Percentiles rank a stretch among this genome's conserved stretches.
Conservation (phyloP, 202 grass and related monocot species). For the Panicum virgatum region DNA sequence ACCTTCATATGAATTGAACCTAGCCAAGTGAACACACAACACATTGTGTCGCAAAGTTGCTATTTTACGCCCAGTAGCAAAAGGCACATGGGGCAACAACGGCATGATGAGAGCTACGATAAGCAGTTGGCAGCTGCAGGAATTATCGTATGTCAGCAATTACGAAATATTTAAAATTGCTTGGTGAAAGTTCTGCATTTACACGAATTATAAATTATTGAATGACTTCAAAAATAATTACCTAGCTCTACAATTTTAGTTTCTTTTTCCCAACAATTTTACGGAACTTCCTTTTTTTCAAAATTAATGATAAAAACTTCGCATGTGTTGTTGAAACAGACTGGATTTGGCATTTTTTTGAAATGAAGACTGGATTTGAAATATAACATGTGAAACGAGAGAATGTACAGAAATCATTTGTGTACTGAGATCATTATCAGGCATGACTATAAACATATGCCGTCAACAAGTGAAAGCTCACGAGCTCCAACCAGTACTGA, state of each 20-base stretch:
- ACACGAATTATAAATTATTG: no score
- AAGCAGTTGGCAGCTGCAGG: no score
- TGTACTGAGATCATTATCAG: background rate
- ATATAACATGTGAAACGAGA: background rate
- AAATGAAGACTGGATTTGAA: no score
- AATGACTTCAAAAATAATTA: background rate
- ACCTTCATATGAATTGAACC: slow-evolving; percentile 21
- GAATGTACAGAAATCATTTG: background rate
- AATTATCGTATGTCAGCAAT: background rate
- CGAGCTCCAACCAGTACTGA: background rate
- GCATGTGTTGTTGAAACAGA: no score
- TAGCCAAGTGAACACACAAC: slow-evolving; percentile 11
- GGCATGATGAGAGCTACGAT: background rate
- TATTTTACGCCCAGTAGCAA: background rate
- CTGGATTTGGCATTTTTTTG: background rate
- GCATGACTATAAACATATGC: background rate
- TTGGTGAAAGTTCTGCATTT: no score
- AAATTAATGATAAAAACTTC: background rate
- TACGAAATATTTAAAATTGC: background rate
- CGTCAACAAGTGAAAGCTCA: background rate
- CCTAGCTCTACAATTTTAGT: background rate
- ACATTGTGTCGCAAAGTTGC: slow-evolving; percentile 8
- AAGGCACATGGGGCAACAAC: slow-evolving; percentile 12
- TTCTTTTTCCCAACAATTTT: background rate
- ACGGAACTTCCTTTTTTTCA: no score